These are phyloP conservation scores for Rosa persica DNA, from an alignment of 306 rosid genomes.

Conservation along the genomic window DNA sequence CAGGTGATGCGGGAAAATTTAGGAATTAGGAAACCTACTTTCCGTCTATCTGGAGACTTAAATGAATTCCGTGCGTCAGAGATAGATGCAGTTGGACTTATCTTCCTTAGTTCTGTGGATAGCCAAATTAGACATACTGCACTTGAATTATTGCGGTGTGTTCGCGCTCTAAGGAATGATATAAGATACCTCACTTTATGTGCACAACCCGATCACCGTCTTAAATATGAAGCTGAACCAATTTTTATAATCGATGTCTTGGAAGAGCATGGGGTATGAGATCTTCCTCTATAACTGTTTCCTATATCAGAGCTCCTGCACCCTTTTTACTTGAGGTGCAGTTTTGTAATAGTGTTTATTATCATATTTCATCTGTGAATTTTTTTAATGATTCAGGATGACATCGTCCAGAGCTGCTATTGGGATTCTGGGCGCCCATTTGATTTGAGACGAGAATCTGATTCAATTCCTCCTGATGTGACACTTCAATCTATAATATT, in stretches of 20 bases:
- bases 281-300: constrained; percentile 12
- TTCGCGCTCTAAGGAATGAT: constrained; percentile 95
- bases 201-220: constrained; percentile 60
- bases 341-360: constrained; percentile 13
- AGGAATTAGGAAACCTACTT: constrained; percentile 70
- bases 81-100: constrained; percentile 96
- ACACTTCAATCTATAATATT: constrained; percentile 94
- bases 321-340: constrained; percentile 24
- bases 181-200: constrained; percentile 63
- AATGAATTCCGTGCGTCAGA: constrained; percentile 91
- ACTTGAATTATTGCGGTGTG: constrained; percentile 89
- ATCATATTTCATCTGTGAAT: constrained; percentile 23
- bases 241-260: constrained; percentile 92
- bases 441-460: constrained; percentile 95
- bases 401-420: constrained; percentile 91
- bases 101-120: constrained; percentile 96
- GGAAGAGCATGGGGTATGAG: constrained; percentile 95
- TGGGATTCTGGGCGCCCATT: constrained; percentile 97
- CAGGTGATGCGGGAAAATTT: constrained; percentile 54
- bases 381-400: constrained; percentile 67
- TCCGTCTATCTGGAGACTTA: constrained; percentile 67
- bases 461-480: constrained; percentile 84
- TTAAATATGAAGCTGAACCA: constrained; percentile 86
- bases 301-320: background rate
- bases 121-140: constrained; percentile 97